Base-by-base conservation (phyloP, 441 rosid genomes). In the Syzygium syzygioides region DNA sequence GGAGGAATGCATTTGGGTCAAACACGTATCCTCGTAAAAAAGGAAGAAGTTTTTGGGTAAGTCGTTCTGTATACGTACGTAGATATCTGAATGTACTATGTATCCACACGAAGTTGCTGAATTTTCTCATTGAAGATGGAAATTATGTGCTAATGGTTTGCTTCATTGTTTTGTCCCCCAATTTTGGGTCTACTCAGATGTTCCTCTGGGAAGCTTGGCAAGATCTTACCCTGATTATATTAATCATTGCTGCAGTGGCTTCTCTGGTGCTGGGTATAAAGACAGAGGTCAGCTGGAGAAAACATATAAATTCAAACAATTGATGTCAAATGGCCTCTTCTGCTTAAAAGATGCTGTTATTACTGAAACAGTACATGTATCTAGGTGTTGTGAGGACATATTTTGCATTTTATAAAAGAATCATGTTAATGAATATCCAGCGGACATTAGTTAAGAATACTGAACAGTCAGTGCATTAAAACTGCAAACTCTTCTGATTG, bases 191-290 rank as follows among this genome's bases (percentile, higher is more conserved):
- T 71, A 71, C 20, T 52, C 90, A 98, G 99, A 96, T 94, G 93
- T 98, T 98, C 92, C 97, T 97, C 55, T 98, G 99, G 99, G 99
- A 98, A 93, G 98, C 99, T 87, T 95, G 99, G 94, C 99, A 96
- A 91, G 99, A 97, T 93, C 98, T 97, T 92, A 97, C 99, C 37
- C 91, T 98, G 92, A 93, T 97, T 91, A 97, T 98, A 93, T 92
- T 97, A 94, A 94, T 97, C 93, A 90, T 96, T 68, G 99, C 99
- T 93, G 99, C 99, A 37, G 96, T 90, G 90, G 98, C 97, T 91
- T 97, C 98, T 90, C 91, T 97, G 93, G 99, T 91, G 48, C 91
- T 97, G 92, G 99, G 99, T 85, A 97, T 97, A 91, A 96, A 96
- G 93, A 95, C 98, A 79, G 98, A 98, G 99, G 99, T 98, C 92